Base-by-base conservation (phyloP, 2,329 filamentous ascomycete genomes). In the Penicillium italicum region DNA sequence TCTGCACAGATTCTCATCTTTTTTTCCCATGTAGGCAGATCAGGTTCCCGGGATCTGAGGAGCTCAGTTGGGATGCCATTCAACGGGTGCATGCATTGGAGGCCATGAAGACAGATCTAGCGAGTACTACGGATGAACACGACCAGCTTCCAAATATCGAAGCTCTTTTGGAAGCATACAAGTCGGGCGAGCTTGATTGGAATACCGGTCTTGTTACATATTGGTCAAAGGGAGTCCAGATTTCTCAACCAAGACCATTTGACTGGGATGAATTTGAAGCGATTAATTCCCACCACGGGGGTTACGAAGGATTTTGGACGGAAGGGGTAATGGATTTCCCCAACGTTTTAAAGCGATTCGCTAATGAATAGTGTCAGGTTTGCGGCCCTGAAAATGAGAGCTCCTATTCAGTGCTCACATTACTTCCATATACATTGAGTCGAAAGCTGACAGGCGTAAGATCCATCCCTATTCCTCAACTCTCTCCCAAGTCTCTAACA, bases 241-340 rank as follows among this genome's bases (percentile, higher is more conserved):
- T 54, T 10, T 50, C 31, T 16, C 37, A 50, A 36, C 52, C 52
- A 43, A 49, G 45, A 37, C 22, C 11, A n/a, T 54, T 54, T 8
- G 24, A 54, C n/a, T 50, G 52, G 52, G 38, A 50, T 36, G 52
- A 54, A 49, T 38, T 54, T n/a, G 45, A 43, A 20, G 18, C 38
- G 3, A 43, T 54, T 9, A 54, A 36, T 6, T 9, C 38, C 5
- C 12, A 37, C n/a, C 7, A 26, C 24, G 3, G 12, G 3, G 41
- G 18, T 2, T 1, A 43, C 4, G 24, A 43, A 30, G 38, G 52
- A 18, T 50, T 54, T 24, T 54, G 45, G 52, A 37, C 26, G 1
- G 51, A 54, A 54, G 51, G 51, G 36, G 44, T 54, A 42, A 34
- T 37, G 33, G 8, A 16, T 20, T 5, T 24, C 12, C 3, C 22